A percentile compares a stretch with the other conserved stretches of the same genome.
Evolutionary conservation across 768 basidiomycete genomes (phyloP).

Genomic region (Lentinula edodes): DNA sequence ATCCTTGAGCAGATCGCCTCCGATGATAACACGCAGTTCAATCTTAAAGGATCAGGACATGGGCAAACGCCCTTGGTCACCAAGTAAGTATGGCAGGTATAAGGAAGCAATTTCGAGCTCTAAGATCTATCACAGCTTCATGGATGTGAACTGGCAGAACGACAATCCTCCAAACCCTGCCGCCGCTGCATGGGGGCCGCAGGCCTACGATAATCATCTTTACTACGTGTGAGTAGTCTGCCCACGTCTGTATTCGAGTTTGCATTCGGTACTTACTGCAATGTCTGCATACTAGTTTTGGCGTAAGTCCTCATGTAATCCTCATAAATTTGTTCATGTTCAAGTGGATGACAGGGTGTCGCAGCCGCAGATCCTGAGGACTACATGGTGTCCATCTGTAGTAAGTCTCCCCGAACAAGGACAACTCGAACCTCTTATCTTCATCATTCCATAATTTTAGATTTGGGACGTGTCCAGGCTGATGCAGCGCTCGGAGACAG

Average conservation of each 20-base stretch:
- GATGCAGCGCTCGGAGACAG: constrained; percentile 39
- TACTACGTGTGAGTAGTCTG: constrained; percentile 57
- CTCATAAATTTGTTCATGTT: constrained; percentile 6
- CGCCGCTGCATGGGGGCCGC: constrained; percentile 61
- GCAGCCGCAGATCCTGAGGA: constrained; percentile 59
- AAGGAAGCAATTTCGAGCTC: background rate
- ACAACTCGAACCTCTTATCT: background rate
- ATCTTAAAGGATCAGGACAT: background rate
- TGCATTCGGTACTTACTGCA: constrained; percentile 4
- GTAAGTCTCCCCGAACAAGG: constrained; percentile 31
- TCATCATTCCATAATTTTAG: constrained; percentile 24
- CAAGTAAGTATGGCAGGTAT: constrained; percentile 22
- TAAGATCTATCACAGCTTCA: constrained; percentile 45
- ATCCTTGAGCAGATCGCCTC: constrained; percentile 26
- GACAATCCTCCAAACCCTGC: constrained; percentile 68
- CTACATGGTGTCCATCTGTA: constrained; percentile 66
- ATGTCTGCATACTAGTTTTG: constrained; percentile 36
- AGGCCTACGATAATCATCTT: constrained; percentile 73
- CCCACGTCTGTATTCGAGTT: background rate
- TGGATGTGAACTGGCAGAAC: constrained; percentile 77
- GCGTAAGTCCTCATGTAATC: constrained; percentile 32
- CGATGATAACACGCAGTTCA: constrained; percentile 12
- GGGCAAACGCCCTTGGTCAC: constrained; percentile 22
- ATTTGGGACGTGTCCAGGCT: constrained; percentile 48
- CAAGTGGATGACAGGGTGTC: constrained; percentile 41